Evolutionary conservation across 345 rosid genomes (phyloP).

Genomic region (Aquilaria yunnanensis): DNA sequence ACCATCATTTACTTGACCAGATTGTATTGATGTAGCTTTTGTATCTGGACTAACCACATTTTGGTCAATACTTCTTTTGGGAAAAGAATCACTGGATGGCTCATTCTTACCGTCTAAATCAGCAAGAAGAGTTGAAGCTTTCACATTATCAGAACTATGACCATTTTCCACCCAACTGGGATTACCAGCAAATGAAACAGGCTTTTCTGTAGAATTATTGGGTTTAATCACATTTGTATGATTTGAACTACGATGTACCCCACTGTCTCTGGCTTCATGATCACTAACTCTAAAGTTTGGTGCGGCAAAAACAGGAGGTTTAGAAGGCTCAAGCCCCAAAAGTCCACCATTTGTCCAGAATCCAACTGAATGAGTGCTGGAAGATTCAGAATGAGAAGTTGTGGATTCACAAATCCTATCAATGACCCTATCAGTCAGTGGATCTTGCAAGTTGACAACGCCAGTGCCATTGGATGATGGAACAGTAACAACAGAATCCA

Average conservation of each 20-base stretch:
- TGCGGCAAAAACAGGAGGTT: constrained; percentile 78
- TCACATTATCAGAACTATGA: constrained; percentile 19
- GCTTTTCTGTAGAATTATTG: constrained; percentile 26
- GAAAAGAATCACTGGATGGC: constrained; percentile 20
- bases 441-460: constrained; percentile 18
- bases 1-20: constrained; percentile 29
- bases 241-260: constrained; percentile 18
- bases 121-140: constrained; percentile 21
- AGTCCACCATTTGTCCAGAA: constrained; percentile 96
- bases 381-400: constrained; percentile 32
- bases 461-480: constrained; percentile 22
- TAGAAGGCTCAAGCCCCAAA: constrained; percentile 86
- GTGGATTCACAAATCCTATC: constrained; percentile 20
- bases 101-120: constrained; percentile 25
- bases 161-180: constrained; percentile 17
- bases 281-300: constrained; percentile 30
- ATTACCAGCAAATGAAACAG: constrained; percentile 24
- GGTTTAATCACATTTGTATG: constrained; percentile 2
- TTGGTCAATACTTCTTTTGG: constrained; percentile 18
- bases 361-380: constrained; percentile 35
- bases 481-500: constrained; percentile 15
- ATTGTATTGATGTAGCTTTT: constrained; percentile 24
- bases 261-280: constrained; percentile 19
- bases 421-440: constrained; percentile 11
- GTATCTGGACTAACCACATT: constrained; percentile 18